A percentile compares a stretch with the other conserved stretches of the same genome.
These are phyloP conservation scores for Adansonia digitata DNA, from an alignment of 345 rosid genomes.

Conservation along the genomic window DNA sequence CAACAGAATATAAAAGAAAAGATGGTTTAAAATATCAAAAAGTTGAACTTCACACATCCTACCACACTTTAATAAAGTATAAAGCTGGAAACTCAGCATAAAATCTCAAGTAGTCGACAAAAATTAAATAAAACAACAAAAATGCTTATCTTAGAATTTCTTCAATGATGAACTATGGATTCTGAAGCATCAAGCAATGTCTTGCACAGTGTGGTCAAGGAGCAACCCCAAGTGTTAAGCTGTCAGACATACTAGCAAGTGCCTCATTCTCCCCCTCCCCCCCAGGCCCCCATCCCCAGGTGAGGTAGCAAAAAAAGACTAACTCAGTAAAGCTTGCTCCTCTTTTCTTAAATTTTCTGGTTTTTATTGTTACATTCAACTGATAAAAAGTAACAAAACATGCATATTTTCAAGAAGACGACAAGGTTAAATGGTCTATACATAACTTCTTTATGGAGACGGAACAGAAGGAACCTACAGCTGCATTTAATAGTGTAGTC, in stretches of 20 bases:
- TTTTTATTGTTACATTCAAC: background rate
- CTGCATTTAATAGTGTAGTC: background rate
- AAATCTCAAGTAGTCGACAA: background rate
- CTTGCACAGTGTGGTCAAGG: background rate
- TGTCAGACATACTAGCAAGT: background rate
- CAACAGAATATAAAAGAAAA: background rate
- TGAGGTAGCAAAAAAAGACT: background rate
- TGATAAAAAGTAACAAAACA: background rate
- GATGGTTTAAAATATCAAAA: background rate
- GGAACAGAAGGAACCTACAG: background rate
- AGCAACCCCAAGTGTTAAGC: background rate
- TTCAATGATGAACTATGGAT: background rate
- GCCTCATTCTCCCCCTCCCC: background rate
- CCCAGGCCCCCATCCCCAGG: background rate
- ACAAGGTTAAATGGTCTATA: background rate
- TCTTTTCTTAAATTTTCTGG: background rate
- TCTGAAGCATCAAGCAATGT: background rate
- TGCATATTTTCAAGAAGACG: background rate
- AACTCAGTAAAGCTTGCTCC: background rate
- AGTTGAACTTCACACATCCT: background rate
- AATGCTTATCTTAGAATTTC: background rate
- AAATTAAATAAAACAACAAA: background rate
- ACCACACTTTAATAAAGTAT: background rate
- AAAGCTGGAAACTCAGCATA: background rate
- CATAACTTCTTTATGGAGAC: background rate